These are phyloP conservation scores for Ophiostoma angusticollis DNA, from an alignment of 2,329 filamentous ascomycete species.

Conservation along the genomic window DNA sequence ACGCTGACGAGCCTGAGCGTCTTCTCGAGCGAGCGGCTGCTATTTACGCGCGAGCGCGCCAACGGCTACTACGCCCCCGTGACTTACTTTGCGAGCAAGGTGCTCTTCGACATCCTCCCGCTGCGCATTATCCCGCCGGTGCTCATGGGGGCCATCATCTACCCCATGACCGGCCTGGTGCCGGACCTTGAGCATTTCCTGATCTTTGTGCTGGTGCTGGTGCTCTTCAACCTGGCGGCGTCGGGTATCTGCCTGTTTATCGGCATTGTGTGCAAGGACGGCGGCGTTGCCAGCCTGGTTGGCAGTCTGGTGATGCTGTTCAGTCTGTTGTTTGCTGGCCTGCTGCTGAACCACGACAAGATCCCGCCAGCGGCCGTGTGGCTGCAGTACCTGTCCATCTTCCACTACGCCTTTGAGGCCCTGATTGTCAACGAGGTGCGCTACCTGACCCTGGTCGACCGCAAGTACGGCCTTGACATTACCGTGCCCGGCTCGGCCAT, in stretches of 20 bases:
- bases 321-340: slow-evolving; percentile 83
- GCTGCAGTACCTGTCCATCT: slow-evolving; percentile 90
- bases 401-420: slow-evolving; percentile 94
- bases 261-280: slow-evolving; percentile 86
- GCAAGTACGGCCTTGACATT: slow-evolving; percentile 93
- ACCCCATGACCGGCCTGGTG: slow-evolving; percentile 92
- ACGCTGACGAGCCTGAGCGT: slow-evolving; percentile 88
- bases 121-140: slow-evolving; percentile 89
- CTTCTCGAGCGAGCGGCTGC: slow-evolving; percentile 76
- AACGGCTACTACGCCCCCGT: slow-evolving; percentile 94
- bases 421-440: slow-evolving; percentile 96
- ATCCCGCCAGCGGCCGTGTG: slow-evolving; percentile 77
- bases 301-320: slow-evolving; percentile 96
- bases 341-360: slow-evolving; percentile 86
- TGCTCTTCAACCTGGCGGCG: slow-evolving; percentile 91
- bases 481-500: slow-evolving; percentile 92
- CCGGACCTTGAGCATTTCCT: slow-evolving; percentile 73
- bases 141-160: slow-evolving; percentile 89
- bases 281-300: slow-evolving; percentile 81
- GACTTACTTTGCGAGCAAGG: slow-evolving; percentile 89
- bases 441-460: slow-evolving; percentile 76
- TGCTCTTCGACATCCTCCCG: slow-evolving; percentile 95
- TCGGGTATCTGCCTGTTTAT: slow-evolving; percentile 92
- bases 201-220: slow-evolving; percentile 80
- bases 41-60: slow-evolving; percentile 86